Conservation (phyloP, 139 green algal species). For the Pycnococcus provasolii region DNA sequence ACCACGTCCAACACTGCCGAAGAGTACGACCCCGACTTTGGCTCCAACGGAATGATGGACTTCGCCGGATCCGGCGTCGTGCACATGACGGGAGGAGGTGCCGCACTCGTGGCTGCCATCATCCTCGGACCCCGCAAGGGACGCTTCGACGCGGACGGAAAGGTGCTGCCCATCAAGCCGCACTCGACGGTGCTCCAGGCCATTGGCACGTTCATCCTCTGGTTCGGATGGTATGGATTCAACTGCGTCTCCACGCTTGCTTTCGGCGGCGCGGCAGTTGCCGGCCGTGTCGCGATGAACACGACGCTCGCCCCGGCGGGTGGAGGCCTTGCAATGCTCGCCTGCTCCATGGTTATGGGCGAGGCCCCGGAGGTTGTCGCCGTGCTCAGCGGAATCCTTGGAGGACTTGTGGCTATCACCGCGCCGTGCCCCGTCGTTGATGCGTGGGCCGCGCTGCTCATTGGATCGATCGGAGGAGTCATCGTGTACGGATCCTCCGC, state of each 20-base stretch:
- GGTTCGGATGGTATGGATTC: slow-evolving; percentile 59
- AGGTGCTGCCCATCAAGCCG: slow-evolving; percentile 47
- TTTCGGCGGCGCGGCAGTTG: slow-evolving; percentile 30
- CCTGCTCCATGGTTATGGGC: slow-evolving; percentile 25
- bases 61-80: slow-evolving; percentile 55
- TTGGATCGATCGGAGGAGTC: slow-evolving; percentile 32
- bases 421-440: slow-evolving; percentile 37
- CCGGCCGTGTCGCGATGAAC: slow-evolving; percentile 36
- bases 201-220: slow-evolving; percentile 48
- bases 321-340: slow-evolving; percentile 35
- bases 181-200: slow-evolving; percentile 38
- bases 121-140: slow-evolving; percentile 79
- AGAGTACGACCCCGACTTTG: slow-evolving; percentile 23
- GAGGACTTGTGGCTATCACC: slow-evolving; percentile 44
- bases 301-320: slow-evolving; percentile 45
- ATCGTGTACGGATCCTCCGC: slow-evolving; percentile 23
- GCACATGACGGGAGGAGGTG: slow-evolving; percentile 60
- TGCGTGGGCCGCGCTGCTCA: slow-evolving; percentile 36
- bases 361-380: slow-evolving; percentile 32
- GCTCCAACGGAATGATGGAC: slow-evolving; percentile 50
- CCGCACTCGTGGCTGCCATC: slow-evolving; percentile 58
- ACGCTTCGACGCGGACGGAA: slow-evolving; percentile 71
- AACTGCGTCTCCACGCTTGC: slow-evolving; percentile 39
- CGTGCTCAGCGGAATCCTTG: slow-evolving; percentile 47
- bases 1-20: background rate